Base-by-base conservation (phyloP, 2,329 filamentous ascomycete species). In the Didymella keratinophila region DNA sequence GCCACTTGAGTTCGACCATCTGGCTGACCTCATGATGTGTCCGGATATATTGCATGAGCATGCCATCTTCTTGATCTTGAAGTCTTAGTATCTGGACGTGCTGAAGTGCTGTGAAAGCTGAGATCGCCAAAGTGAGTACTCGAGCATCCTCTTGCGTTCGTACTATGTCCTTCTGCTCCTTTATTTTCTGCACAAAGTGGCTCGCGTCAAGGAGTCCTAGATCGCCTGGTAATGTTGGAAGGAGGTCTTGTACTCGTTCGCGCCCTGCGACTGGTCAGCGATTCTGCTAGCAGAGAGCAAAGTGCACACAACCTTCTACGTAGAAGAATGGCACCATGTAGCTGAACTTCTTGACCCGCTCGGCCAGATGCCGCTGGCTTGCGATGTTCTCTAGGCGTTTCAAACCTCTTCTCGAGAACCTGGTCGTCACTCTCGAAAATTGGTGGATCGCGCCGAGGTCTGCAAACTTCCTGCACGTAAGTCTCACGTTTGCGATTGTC, bases 41-140 rank as follows among this genome's bases (percentile, higher is more conserved):
- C 45, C 79, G 78, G 43, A 87, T 78, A 62, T 83, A 84, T 16
- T 80, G 77, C 44, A 85, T 76, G 14, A 88, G 78, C 21, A 80
- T 75, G 45, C 81, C 80, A 66, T 89, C 87, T 58, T 85, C 80
- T 58, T 82, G 78, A 60, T 89, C 86, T 62, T 86, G 83, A 12
- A 89, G 76, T 6, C 85, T 83, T 25, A 90, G 80, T 14, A 90
- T 81, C 60, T 89, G 86, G 49, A 90, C 82, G 68, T 89, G 84
- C 66, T 88, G 85, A 11, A 90, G 79, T 27, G 82, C 81, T 2
- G 80, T 83, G 67, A 90, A 89, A 1, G 83, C 82, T 32, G 78
- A 76, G 61, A 88, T 81, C 18, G 85, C 86, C 56, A 81, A 80
- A 58, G 80, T 83, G 32, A 89, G 74, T 18, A 85, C 78, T 14